Base-by-base conservation (phyloP, 1,284 basidiomycete genomes). In the Tremellales sp. region DNA sequence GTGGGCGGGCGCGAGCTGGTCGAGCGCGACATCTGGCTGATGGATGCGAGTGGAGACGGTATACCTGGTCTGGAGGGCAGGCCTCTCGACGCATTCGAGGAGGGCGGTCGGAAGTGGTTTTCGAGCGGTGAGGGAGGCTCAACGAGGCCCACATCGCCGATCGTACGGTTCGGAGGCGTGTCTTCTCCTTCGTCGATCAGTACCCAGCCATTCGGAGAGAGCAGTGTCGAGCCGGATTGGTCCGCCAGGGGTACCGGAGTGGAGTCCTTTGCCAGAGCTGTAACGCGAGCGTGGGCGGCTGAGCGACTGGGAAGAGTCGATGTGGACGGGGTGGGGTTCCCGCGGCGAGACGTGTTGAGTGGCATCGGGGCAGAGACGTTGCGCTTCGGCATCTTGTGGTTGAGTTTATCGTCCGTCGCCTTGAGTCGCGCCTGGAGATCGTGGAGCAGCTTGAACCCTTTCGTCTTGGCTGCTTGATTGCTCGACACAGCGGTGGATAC, bases 161-260 rank as follows among this genome's bases (percentile, higher is more conserved):
- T 27, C 2, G 25, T 34, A 7, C 44, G 34, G 22, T 40, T 43
- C 8, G 60, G 57, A 5, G 60, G 56, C 4, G 53, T 57, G n/a
- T 50, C 54, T 18, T 65, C 65, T 21, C 43, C 42, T 18, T 68
- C 68, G 7, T 54, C 59, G 2, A 73, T 54, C 37, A 73, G 39
- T 6, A 71, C 64, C 71, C 71, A 73, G 14, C 65, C 61, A 18
- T 63, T 63, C 1, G 68, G 66, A 13, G 51, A 54, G 22, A 59
- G 33, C 10, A 50, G 36, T 12, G 35, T 40, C 19, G 38, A 41
- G 53, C 22, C 64, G 41, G 39, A 57, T 43, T 43, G 25, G 18
- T 18, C 13, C n/a, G n/a, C n/a, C n/a, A n/a, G n/a, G n/a, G n/a
- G n/a, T n/a, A n/a, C n/a, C 14, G 51, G 50, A 13, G 57, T 53